Conservation (phyloP, 2,329 filamentous ascomycete species). For the Venturia carpophila region DNA sequence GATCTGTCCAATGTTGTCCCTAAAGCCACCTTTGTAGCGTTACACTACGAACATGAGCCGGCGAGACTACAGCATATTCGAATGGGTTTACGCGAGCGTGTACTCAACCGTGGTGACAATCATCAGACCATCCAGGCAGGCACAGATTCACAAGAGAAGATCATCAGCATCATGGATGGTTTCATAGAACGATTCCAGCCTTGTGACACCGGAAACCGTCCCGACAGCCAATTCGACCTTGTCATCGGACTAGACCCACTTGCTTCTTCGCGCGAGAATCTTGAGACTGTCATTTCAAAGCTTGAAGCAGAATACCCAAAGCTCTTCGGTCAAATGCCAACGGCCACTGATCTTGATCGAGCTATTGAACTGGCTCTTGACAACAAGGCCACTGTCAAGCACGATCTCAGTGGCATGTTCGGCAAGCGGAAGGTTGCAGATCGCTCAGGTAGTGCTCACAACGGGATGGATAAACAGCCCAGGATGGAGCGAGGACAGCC, state of each 20-base stretch:
- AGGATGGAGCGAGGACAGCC: conserved; percentile 24
- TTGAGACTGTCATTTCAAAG: conserved; percentile 67
- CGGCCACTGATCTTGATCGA: conserved; percentile 63
- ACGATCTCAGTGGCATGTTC: conserved; percentile 58
- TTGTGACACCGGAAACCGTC: conserved; percentile 55
- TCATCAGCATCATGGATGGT: conserved; percentile 87
- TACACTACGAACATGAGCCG: conserved; percentile 77
- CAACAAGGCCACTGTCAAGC: conserved; percentile 63
- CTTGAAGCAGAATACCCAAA: conserved; percentile 72
- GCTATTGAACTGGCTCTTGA: conserved; percentile 69
- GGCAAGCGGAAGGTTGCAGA: conserved; percentile 39
- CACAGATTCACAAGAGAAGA: conserved; percentile 64
- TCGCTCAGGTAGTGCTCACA: conserved; percentile 24
- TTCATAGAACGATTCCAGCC: conserved; percentile 83
- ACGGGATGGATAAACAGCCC: conserved; percentile 27
- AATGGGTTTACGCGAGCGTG: conserved; percentile 65
- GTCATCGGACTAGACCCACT: conserved; percentile 78
- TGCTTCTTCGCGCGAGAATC: conserved; percentile 70
- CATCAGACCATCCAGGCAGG: conserved; percentile 92
- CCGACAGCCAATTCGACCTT: conserved; percentile 74
- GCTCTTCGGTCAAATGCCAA: conserved; percentile 63
- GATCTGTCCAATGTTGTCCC: conserved; percentile 60
- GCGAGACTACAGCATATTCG: conserved; percentile 59
- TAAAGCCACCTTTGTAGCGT: conserved; percentile 66
- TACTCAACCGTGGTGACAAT: conserved; percentile 83